Evolutionary conservation across 176 grass and related monocot genomes (phyloP).

Genomic region (Oryza glumipatula): DNA sequence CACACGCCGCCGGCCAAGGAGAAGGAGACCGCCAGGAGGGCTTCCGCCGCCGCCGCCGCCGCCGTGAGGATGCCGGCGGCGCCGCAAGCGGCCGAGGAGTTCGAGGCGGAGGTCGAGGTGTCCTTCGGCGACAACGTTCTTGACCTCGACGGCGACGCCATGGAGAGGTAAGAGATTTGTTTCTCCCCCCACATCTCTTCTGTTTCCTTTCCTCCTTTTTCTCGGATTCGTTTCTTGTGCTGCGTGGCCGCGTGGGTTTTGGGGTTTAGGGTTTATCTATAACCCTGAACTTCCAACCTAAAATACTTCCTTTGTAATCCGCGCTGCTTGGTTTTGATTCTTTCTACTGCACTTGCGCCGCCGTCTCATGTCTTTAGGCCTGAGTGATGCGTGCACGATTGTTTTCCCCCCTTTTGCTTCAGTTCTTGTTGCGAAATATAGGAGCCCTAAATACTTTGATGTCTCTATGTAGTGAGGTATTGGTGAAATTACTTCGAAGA

Average conservation of each 20-base stretch:
- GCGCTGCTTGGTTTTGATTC: neutral
- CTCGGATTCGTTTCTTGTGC: neutral
- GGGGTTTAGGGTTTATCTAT: conserved; percentile 35
- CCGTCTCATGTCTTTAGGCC: neutral
- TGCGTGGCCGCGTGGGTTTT: neutral
- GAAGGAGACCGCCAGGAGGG: conserved; percentile 16
- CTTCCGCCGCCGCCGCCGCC: neutral
- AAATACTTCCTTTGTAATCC: neutral
- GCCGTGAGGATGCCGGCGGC: neutral
- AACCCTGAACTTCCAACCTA: neutral
- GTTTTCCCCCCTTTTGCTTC: neutral
- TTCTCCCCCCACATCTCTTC: neutral
- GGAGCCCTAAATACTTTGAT: neutral
- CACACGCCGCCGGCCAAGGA: conserved; percentile 37
- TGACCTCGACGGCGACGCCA: conserved; percentile 37
- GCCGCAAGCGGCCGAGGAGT: neutral
- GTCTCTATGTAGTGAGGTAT: neutral
- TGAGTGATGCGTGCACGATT: neutral
- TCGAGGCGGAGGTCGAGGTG: conserved; percentile 50
- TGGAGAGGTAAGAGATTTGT: conserved; percentile 48
- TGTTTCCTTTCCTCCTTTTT: neutral
- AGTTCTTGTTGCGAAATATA: neutral
- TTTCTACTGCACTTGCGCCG: neutral
- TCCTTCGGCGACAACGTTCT: conserved; percentile 67
- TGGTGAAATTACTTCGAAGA: neutral